Percentiles rank a stretch among this genome's conserved stretches.
phyloP scores from a whole-genome alignment of 169 alveolate species.

The Toxoplasma gondii region DNA sequence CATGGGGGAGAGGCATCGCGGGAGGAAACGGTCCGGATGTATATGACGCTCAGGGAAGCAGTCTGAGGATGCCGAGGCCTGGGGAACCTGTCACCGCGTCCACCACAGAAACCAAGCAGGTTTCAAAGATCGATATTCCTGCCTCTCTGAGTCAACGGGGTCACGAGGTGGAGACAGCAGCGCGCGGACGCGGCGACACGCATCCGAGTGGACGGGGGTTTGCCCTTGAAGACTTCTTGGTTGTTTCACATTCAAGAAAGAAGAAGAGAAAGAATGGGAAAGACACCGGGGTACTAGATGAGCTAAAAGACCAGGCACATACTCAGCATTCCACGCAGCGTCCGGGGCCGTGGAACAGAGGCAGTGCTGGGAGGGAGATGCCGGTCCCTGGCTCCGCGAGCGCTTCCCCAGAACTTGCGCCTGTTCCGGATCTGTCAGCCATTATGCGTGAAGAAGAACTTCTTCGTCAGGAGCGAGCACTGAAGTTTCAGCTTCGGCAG shows the following conservation, averaged over 20 bases:
- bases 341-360: not conserved
- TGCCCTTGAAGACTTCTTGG: not conserved
- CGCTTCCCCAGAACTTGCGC: not conserved
- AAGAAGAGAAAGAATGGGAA: not conserved
- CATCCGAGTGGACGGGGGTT: not conserved
- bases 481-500: not conserved
- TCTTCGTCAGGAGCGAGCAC: not conserved
- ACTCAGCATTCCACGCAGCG: too few species aligned
- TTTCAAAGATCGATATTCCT: not conserved
- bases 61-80: not conserved
- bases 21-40: not conserved
- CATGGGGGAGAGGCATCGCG: not conserved
- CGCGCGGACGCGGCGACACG: not conserved
- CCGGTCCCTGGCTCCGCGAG: not conserved
- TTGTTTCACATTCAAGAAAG: not conserved
- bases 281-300: not conserved
- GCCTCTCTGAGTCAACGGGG: not conserved
- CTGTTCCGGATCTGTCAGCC: not conserved
- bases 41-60: not conserved
- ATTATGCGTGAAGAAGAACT: constrained; percentile 22
- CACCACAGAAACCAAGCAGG: not conserved
- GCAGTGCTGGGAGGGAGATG: too few species aligned
- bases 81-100: not conserved
- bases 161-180: too few species aligned
- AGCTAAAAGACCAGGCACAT: not conserved